A percentile compares a stretch with the other conserved stretches of the same genome.
Evolutionary conservation across 1,284 basidiomycete species (phyloP).

Genomic region (Cryptococcus maquisensis): DNA sequence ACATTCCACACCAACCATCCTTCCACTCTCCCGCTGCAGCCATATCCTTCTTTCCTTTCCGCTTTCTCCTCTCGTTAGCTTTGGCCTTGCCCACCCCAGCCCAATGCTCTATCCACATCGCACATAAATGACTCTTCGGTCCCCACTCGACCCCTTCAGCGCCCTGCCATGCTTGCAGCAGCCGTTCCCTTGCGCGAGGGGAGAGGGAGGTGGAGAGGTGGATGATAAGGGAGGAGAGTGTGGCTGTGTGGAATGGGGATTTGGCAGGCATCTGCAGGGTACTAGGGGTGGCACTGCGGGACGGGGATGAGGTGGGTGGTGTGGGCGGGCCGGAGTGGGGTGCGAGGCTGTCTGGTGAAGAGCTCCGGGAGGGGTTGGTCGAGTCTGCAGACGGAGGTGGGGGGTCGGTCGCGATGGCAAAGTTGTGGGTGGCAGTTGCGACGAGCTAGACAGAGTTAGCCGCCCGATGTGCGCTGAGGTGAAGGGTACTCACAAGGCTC

Average conservation of each 20-base stretch:
- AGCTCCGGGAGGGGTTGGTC: background rate
- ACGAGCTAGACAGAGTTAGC: constrained; percentile 16
- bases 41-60: background rate
- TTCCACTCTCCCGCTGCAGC: background rate
- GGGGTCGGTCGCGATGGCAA: background rate
- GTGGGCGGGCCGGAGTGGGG: constrained; percentile 12
- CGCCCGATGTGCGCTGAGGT: background rate
- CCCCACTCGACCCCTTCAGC: background rate
- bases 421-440: constrained; percentile 1
- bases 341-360: constrained; percentile 11
- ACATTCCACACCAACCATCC: background rate
- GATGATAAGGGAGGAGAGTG: background rate
- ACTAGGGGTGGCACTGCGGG: background rate
- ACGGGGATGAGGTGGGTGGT: constrained; percentile 10
- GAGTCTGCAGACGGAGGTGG: constrained; percentile 18
- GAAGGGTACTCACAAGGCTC: constrained; percentile 9
- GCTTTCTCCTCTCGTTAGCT: background rate
- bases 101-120: constrained; percentile 26
- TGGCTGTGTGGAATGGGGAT: too few species aligned
- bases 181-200: constrained; percentile 1
- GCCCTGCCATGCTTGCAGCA: background rate
- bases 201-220: constrained; percentile 4
- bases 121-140: constrained; percentile 15
- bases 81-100: constrained; percentile 19
- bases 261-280: too few species aligned